Evolutionary conservation across 305 asterid genomes (phyloP).

Genomic region (Salvia sclarea): DNA sequence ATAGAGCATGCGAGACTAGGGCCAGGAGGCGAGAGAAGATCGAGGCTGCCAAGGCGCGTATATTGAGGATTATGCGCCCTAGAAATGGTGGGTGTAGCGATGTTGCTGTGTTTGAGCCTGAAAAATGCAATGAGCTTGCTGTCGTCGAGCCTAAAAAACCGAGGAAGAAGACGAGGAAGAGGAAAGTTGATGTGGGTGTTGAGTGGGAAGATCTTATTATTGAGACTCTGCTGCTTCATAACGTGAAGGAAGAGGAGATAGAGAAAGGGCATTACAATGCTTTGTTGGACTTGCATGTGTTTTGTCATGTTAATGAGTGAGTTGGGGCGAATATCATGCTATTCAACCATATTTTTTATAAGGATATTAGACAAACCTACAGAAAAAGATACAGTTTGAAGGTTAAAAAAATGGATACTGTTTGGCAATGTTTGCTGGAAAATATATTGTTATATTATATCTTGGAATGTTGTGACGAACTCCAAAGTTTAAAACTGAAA

Average conservation of each 20-base stretch:
- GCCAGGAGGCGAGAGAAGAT: conserved; percentile 65
- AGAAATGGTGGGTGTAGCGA: conserved; percentile 24
- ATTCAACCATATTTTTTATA: no score
- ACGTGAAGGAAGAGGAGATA: conserved; percentile 74
- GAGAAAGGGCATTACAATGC: conserved; percentile 76
- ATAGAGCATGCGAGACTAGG: conserved; percentile 43
- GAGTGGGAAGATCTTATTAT: conserved; percentile 86
- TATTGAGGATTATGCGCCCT: conserved; percentile 60
- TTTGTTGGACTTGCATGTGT: conserved; percentile 79
- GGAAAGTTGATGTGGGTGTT: conserved; percentile 27
- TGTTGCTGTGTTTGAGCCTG: conserved; percentile 22
- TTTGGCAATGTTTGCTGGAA: no score
- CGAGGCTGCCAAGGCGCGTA: conserved; percentile 65
- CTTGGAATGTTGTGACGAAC: no score
- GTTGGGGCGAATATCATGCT: no score
- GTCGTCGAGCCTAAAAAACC: conserved; percentile 29
- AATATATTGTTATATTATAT: no score
- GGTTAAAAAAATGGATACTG: no score
- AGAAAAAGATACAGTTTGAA: no score
- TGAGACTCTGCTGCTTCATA: conserved; percentile 80
- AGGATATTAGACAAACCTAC: no score
- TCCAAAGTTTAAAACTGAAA: no score
- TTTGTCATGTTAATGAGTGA: conserved; percentile 33
- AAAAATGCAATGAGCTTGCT: conserved; percentile 28
- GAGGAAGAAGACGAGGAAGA: conserved; percentile 47